These are phyloP conservation scores for Cladorrhinum sp. DNA, from an alignment of 2,329 filamentous ascomycete genomes.

Conservation along the genomic window DNA sequence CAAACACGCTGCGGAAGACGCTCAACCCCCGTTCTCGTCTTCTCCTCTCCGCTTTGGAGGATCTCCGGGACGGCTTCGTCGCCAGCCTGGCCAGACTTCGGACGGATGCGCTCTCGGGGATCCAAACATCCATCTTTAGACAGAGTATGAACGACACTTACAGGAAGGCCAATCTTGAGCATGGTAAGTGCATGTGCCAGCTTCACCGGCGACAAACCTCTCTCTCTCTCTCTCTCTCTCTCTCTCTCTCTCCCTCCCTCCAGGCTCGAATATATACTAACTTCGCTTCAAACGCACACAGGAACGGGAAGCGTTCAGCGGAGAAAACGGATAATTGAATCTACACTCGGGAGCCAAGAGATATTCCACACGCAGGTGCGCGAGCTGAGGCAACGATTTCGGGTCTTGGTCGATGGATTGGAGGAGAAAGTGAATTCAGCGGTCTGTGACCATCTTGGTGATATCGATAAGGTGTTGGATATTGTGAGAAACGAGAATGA, in stretches of 20 bases:
- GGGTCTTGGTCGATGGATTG: constrained; percentile 19
- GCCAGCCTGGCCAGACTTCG: constrained; percentile 31
- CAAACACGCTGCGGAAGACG: constrained; percentile 1
- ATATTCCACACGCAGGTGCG: constrained; percentile 18
- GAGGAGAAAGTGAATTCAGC: constrained; percentile 25
- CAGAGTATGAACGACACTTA: constrained; percentile 38
- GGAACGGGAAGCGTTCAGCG: neutral
- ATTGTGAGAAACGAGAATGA: constrained; percentile 39
- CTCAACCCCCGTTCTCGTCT: neutral
- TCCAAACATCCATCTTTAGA: constrained; percentile 39
- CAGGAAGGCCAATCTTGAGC: constrained; percentile 29
- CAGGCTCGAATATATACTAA: neutral
- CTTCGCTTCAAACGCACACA: no score
- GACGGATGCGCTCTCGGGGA: constrained; percentile 35
- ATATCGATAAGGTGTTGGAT: constrained; percentile 32
- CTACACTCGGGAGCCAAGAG: neutral
- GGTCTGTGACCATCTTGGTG: constrained; percentile 27
- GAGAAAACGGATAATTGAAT: neutral
- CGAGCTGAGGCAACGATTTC: constrained; percentile 28
- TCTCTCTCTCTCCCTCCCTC: no score
- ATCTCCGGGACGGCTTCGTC: constrained; percentile 12
- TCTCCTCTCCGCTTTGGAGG: neutral
- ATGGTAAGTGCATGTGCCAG: no score
- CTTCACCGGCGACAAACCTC: no score
- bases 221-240: no score